Evolutionary conservation across 176 grass and related monocot species (phyloP).

Genomic region (Eremochloa ophiuroides): DNA sequence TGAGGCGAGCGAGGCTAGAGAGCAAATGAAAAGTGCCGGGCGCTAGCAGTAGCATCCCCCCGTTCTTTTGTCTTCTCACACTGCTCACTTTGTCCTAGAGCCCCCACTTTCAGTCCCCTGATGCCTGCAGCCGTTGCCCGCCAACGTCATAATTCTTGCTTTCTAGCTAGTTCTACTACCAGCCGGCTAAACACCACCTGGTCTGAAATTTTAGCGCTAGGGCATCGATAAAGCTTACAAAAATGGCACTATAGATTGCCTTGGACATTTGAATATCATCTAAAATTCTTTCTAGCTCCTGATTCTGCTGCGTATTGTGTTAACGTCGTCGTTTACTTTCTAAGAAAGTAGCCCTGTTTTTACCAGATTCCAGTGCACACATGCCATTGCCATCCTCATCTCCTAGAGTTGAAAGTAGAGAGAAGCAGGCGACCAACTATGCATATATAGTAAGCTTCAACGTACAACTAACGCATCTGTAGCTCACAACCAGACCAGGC

Average conservation of each 20-base stretch:
- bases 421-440: background rate
- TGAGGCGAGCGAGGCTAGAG: conserved; percentile 8
- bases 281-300: background rate
- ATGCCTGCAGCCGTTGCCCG: conserved; percentile 33
- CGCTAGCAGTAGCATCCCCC: conserved; percentile 25
- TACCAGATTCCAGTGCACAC: background rate
- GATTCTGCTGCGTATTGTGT: background rate
- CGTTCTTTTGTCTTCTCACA: conserved; percentile 49
- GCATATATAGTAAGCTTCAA: background rate
- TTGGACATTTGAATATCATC: background rate
- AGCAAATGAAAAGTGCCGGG: conserved; percentile 39
- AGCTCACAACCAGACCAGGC: background rate
- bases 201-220: background rate
- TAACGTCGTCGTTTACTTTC: background rate
- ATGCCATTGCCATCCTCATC: background rate
- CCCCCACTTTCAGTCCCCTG: conserved; percentile 37
- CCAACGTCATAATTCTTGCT: conserved; percentile 9
- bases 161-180: background rate
- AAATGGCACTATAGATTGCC: background rate
- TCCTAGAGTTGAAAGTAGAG: background rate
- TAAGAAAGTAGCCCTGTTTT: background rate
- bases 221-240: background rate
- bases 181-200: background rate
- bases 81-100: conserved; percentile 34
- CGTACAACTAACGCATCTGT: background rate